Evolutionary conservation across 768 basidiomycete species (phyloP).

Genomic region (Suillus paluster): DNA sequence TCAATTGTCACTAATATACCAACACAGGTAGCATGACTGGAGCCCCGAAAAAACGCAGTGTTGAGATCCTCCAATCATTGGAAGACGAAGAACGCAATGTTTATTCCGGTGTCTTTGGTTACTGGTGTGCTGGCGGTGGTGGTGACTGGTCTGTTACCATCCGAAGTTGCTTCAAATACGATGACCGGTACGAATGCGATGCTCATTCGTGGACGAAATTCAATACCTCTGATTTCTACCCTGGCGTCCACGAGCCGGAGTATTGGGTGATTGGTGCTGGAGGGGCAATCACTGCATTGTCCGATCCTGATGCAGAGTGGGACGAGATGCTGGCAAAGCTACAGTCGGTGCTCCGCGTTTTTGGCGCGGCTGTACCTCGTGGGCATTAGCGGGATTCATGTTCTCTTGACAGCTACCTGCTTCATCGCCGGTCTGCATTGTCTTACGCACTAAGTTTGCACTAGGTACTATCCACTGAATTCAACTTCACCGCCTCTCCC

Average conservation of each 20-base stretch:
- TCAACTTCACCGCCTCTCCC: constrained; percentile 38
- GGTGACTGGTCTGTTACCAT: constrained; percentile 96
- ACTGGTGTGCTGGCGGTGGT: constrained; percentile 86
- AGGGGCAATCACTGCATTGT: constrained; percentile 95
- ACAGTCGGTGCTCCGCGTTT: constrained; percentile 72
- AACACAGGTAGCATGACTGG: constrained; percentile 92
- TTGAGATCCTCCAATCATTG: constrained; percentile 83
- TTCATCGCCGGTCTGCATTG: constrained; percentile 1
- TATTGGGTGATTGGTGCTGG: constrained; percentile 87
- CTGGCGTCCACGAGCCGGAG: constrained; percentile 38
- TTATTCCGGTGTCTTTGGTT: constrained; percentile 94
- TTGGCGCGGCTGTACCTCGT: constrained; percentile 44
- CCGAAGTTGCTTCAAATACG: constrained; percentile 85
- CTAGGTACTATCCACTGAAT: constrained; percentile 29
- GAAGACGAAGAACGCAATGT: constrained; percentile 75
- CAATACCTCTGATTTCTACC: constrained; percentile 10
- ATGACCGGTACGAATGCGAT: constrained; percentile 35
- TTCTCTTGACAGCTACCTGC: constrained; percentile 1
- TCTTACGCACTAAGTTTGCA: neutral
- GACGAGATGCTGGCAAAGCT: constrained; percentile 93
- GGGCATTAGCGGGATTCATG: constrained; percentile 17
- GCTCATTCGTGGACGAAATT: constrained; percentile 16
- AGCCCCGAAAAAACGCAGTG: constrained; percentile 92
- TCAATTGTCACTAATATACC: constrained; percentile 7
- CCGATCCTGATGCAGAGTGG: constrained; percentile 86